Evolutionary conservation across 202 grass and related monocot genomes (phyloP).

Genomic region (Eragrostis tef): DNA sequence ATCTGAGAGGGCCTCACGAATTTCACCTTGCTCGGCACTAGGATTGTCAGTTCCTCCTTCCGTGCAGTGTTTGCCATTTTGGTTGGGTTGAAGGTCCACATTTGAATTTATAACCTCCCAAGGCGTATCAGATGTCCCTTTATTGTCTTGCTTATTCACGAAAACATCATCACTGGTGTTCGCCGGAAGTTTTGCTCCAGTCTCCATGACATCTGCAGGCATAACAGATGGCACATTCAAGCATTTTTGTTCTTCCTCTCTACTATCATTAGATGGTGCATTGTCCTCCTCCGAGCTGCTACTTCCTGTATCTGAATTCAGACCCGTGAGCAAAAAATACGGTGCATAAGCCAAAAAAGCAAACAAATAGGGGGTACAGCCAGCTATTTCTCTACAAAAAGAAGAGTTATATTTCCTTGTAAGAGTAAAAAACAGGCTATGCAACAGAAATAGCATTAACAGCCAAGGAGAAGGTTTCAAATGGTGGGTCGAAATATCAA

Average conservation of each 20-base stretch:
- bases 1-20: not conserved
- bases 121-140: slow-evolving; percentile 16
- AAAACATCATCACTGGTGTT: not conserved
- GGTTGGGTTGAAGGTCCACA: slow-evolving; percentile 11
- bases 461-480: not conserved
- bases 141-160: slow-evolving; percentile 15
- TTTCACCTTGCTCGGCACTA: not conserved
- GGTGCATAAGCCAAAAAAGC: not conserved
- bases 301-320: slow-evolving; percentile 43
- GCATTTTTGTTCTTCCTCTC: slow-evolving; percentile 31
- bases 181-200: not conserved
- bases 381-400: not conserved
- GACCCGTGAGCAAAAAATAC: slow-evolving; percentile 1
- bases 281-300: slow-evolving; percentile 46
- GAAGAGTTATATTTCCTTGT: not conserved
- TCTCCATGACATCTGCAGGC: not conserved
- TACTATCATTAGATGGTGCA: slow-evolving; percentile 14
- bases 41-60: not conserved
- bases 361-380: no score
- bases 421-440: not conserved
- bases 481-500: slow-evolving; percentile 12
- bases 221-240: slow-evolving; percentile 26
- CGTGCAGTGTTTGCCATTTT: slow-evolving; percentile 16
- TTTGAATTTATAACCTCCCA: not conserved
- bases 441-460: not conserved